phyloP scores from a whole-genome alignment of 768 basidiomycete genomes.

The Lactarius sanguifluus region DNA sequence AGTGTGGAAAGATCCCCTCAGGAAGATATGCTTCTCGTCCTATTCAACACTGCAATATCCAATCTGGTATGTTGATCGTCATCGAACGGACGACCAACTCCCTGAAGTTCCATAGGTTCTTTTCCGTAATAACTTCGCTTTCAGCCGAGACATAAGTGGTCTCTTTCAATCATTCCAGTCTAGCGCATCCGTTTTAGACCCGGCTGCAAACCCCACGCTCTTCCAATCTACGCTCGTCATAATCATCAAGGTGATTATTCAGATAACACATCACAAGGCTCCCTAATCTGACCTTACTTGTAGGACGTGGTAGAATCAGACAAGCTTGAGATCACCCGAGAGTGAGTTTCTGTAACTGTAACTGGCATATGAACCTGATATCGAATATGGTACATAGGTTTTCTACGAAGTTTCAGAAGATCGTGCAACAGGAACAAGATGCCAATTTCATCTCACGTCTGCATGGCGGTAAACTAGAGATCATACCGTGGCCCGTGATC shows the following conservation, averaged over 20 bases:
- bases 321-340: constrained; percentile 53
- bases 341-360: constrained; percentile 40
- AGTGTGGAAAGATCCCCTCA: constrained; percentile 63
- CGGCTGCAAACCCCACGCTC: constrained; percentile 55
- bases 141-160: constrained; percentile 57
- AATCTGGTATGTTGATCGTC: not conserved
- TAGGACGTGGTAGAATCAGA: constrained; percentile 66
- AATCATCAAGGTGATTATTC: constrained; percentile 54
- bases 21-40: constrained; percentile 1
- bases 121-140: constrained; percentile 41
- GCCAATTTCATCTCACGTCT: constrained; percentile 61
- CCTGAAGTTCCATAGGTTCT: constrained; percentile 43
- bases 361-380: not conserved
- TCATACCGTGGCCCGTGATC: constrained; percentile 50
- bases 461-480: constrained; percentile 53
- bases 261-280: not conserved
- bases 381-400: constrained; percentile 40
- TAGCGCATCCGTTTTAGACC: constrained; percentile 55
- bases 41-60: not conserved
- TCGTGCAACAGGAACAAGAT: constrained; percentile 61
- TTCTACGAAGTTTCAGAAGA: constrained; percentile 54
- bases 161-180: constrained; percentile 63
- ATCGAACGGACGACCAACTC: constrained; percentile 36
- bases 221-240: constrained; percentile 60
- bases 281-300: not conserved